These are phyloP conservation scores for Aquilaria sinensis DNA, from an alignment of 345 rosid species.

Conservation along the genomic window DNA sequence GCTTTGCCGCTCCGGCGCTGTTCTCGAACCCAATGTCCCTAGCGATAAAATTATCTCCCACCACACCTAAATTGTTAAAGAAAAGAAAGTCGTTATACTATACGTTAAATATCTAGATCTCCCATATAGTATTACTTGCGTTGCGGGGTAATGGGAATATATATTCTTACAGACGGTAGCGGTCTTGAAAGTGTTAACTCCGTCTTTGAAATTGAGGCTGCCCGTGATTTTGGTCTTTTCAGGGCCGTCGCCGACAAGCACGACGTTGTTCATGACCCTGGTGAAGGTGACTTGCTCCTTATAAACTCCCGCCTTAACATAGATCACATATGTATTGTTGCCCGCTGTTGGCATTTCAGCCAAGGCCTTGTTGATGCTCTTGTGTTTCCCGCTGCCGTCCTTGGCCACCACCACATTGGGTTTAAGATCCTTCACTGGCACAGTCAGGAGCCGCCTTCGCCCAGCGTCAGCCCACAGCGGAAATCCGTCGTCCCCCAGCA, in stretches of 20 bases:
- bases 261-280: not conserved
- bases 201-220: not conserved
- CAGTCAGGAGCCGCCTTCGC: conserved; percentile 31
- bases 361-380: conserved; percentile 54
- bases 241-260: not conserved
- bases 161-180: not conserved
- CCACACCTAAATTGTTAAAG: not conserved
- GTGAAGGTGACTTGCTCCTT: not conserved
- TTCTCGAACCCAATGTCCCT: conserved; percentile 19
- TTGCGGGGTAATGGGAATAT: not conserved
- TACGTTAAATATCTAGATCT: not conserved
- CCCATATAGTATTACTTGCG: not conserved
- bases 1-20: conserved; percentile 19
- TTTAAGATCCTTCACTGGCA: conserved; percentile 18
- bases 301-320: not conserved
- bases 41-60: not conserved
- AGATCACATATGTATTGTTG: conserved; percentile 6
- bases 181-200: not conserved
- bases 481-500: conserved; percentile 24
- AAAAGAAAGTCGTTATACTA: not conserved
- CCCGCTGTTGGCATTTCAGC: conserved; percentile 29
- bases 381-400: conserved; percentile 70
- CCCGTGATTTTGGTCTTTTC: not conserved
- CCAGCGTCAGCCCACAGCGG: conserved; percentile 49
- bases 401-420: conserved; percentile 53